Conservation (phyloP, 345 rosid species). For the Lepidium didymum region DNA sequence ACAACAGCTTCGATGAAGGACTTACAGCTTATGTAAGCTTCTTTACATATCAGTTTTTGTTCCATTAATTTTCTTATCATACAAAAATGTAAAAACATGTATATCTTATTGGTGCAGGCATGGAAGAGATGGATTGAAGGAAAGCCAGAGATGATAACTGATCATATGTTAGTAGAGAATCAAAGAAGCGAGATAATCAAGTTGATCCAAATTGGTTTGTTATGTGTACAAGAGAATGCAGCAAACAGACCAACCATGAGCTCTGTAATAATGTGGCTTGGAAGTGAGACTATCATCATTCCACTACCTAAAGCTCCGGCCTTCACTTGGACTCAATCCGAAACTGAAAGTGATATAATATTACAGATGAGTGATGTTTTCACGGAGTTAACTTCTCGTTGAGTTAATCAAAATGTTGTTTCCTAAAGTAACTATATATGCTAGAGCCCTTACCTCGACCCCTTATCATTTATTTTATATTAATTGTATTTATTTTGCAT, state of each 20-base stretch:
- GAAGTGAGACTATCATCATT: slow-evolving; percentile 19
- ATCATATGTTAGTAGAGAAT: slow-evolving; percentile 18
- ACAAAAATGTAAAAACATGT: background rate
- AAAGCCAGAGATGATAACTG: slow-evolving; percentile 27
- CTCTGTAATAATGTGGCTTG: slow-evolving; percentile 33
- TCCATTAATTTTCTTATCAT: background rate
- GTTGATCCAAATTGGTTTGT: slow-evolving; percentile 33
- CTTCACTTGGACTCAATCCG: slow-evolving; percentile 6
- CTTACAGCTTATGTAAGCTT: background rate
- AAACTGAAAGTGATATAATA: background rate
- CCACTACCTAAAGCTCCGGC: slow-evolving; percentile 35
- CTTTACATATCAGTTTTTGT: background rate
- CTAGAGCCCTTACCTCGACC: no score
- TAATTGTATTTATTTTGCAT: no score
- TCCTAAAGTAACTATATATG: no score
- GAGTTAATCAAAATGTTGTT: background rate
- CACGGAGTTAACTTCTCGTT: slow-evolving; percentile 31
- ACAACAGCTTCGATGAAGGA: slow-evolving; percentile 7
- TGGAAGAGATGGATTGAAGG: slow-evolving; percentile 46
- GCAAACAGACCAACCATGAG: slow-evolving; percentile 38
- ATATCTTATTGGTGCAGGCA: slow-evolving; percentile 22
- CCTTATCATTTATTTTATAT: no score
- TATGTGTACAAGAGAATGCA: slow-evolving; percentile 42
- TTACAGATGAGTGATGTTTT: slow-evolving; percentile 27
- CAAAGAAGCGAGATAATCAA: background rate